Base-by-base conservation (phyloP, 2,329 filamentous ascomycete species). In the Penicillium brasilianum region DNA sequence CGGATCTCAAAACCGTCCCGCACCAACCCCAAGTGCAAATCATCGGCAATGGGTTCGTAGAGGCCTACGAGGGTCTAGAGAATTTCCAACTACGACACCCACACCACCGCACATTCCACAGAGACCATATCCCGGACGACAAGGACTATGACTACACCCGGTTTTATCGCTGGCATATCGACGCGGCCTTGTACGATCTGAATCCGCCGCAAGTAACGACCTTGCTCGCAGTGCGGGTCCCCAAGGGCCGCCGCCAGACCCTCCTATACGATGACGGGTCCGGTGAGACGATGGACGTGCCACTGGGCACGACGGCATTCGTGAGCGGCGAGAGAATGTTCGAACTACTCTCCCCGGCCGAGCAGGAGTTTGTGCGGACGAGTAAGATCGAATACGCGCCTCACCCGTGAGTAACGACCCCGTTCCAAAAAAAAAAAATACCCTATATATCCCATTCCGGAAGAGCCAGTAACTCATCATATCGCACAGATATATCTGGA, bases 151-250 rank as follows among this genome's bases (percentile, higher is more conserved):
- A 84, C 13, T 81, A 80, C 66, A 87, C 85, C 0, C 78, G 85
- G 7, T 87, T 92, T 78, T 93, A 91, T 77, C 82, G 90, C 61
- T 93, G 90, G 90, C 90, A 93, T 74, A 92, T 93, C 57, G 90
- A 93, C 70, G 90, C 90, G 3, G 90, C 90, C 1, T 79, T 93
- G 6, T 93, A 93, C 72, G 88, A 85, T 18, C 83, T 92, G 7
- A 86, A 90, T n/a, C 90, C 90, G 3, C 90, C 90, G 1, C 83
- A 88, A 28, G 90, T 88, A 3, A 93, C 90, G 0, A 88, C 87
- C 1, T 82, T 93, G 25, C 82, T 93, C 59, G 90, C 90, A 0
- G 90, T 92, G n/a, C 82, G 83, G 41, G 90, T 93, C 0, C 90
- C 90, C 0, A 81, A 83, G 20, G 88, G 88, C 7, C 82, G 88